Evolutionary conservation across 306 rosid species (phyloP).

Genomic region (Canavalia gladiata): DNA sequence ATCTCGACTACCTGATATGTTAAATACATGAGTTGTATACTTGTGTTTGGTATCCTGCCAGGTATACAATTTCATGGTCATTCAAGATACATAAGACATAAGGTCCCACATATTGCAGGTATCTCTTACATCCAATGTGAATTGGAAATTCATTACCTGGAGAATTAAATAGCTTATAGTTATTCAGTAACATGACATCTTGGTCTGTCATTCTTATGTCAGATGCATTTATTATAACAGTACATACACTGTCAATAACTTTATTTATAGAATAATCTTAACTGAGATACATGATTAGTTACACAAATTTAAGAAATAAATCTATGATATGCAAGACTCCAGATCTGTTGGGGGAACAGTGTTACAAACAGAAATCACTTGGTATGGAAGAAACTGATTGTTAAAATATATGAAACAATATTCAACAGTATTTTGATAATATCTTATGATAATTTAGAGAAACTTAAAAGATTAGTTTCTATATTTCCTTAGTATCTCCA

Average conservation of each 20-base stretch:
- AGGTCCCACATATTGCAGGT: conserved; percentile 5
- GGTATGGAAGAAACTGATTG: conserved; percentile 19
- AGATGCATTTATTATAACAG: conserved; percentile 3
- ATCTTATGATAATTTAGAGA: background rate
- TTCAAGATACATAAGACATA: conserved; percentile 8
- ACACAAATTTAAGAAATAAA: conserved; percentile 6
- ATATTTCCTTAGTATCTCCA: background rate
- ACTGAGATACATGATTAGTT: background rate
- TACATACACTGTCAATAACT: background rate
- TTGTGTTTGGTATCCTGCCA: conserved; percentile 5
- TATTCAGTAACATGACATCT: conserved; percentile 3
- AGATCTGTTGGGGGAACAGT: background rate
- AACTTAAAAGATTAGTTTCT: background rate
- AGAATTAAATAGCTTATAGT: background rate
- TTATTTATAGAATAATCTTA: background rate
- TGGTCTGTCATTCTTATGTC: background rate
- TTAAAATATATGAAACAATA: background rate
- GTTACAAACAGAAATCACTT: conserved; percentile 21
- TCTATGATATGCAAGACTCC: background rate
- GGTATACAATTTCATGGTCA: background rate
- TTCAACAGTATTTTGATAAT: background rate
- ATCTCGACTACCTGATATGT: conserved; percentile 6
- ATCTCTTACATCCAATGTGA: conserved; percentile 1
- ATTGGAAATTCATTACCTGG: conserved; percentile 13
- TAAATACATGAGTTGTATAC: conserved; percentile 13